These are phyloP conservation scores for Backusella liffmaniae DNA, from an alignment of 192 early-diverging fungal genomes.

Conservation along the genomic window DNA sequence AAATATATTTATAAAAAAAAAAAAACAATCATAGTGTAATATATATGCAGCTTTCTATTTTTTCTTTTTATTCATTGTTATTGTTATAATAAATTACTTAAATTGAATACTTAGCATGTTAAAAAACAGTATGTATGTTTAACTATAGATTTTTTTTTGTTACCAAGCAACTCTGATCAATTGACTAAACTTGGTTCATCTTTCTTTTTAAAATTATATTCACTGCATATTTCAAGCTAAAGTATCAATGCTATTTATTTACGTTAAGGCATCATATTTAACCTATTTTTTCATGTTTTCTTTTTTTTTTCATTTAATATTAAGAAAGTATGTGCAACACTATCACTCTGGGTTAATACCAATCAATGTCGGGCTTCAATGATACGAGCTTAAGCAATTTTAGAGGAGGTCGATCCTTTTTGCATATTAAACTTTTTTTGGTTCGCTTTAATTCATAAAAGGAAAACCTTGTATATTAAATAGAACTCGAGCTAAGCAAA, in stretches of 20 bases:
- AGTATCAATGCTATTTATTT: not conserved
- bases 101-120: not conserved
- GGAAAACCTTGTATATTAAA: not conserved
- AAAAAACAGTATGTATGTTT: not conserved
- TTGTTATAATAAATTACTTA: not conserved
- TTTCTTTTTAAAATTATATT: not conserved
- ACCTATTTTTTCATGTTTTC: not conserved
- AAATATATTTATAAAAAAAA: not conserved
- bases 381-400: not conserved
- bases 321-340: not conserved
- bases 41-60: not conserved
- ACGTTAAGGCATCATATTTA: not conserved
- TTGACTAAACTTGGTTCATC: not conserved
- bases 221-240: not conserved
- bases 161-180: not conserved
- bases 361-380: not conserved
- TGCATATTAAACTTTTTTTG: not conserved
- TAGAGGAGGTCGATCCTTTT: conserved; percentile 8
- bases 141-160: not conserved
- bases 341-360: not conserved
- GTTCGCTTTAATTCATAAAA: not conserved
- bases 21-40: not conserved
- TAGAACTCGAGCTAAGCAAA: not conserved
- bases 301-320: not conserved
- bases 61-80: not conserved